phyloP scores from a whole-genome alignment of 1,284 basidiomycete genomes.

The Cerioporus squamosus region DNA sequence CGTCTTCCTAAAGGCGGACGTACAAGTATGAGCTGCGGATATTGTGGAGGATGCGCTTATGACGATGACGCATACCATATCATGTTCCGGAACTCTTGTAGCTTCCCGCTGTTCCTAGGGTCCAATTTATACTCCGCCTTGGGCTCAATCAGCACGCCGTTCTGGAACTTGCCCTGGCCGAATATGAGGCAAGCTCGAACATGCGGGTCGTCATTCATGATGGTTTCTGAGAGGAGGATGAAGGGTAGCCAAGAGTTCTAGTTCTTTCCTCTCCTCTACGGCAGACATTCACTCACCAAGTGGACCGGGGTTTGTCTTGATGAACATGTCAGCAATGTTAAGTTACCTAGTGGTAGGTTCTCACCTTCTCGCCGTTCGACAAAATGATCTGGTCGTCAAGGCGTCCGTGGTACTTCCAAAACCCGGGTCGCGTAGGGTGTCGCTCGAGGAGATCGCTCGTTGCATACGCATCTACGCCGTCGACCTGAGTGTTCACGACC shows the following conservation, averaged over 20 bases:
- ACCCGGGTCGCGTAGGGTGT: constrained; percentile 48
- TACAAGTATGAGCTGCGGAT: too few relatives aligned
- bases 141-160: constrained; percentile 40
- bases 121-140: constrained; percentile 27
- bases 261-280: too few relatives aligned
- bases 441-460: constrained; percentile 47
- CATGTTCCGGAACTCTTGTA: constrained; percentile 30
- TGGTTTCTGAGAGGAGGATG: constrained; percentile 24
- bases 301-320: constrained; percentile 49
- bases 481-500: constrained; percentile 33
- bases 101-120: constrained; percentile 18
- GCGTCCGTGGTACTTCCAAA: constrained; percentile 51
- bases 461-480: constrained; percentile 38
- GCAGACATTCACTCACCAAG: too few relatives aligned
- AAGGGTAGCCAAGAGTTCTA: background rate
- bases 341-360: too few relatives aligned
- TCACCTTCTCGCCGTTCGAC: constrained; percentile 54
- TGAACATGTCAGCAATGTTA: too few relatives aligned
- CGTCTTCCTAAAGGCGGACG: constrained; percentile 38
- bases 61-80: constrained; percentile 35
- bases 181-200: constrained; percentile 40
- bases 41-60: too few relatives aligned
- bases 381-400: constrained; percentile 58
- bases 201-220: constrained; percentile 36
- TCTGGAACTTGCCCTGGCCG: constrained; percentile 44